Base-by-base conservation (phyloP, 176 grass and related monocot species). In the Cenchrus americanus region DNA sequence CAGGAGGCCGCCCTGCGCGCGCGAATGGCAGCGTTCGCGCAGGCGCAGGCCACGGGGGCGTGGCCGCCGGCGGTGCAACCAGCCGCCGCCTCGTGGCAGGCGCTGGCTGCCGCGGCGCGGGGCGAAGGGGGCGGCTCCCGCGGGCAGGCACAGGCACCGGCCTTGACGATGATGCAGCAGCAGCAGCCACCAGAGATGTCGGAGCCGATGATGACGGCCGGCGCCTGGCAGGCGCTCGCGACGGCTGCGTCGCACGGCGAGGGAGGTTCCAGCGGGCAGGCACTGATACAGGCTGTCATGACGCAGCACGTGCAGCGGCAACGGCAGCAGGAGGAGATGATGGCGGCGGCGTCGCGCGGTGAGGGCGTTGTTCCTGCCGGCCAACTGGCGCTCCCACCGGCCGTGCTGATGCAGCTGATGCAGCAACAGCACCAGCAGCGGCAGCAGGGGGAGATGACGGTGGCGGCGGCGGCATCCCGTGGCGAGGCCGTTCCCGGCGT, bases 11-110 rank as follows among this genome's bases (percentile, higher is more conserved):
- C 42, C 4, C 34, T 37, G 14, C 87, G 80, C 24, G 40, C 66
- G 58, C 80, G 81, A 5, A 41, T 67, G 48, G 81, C 74, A 32
- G 80, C 67, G 10, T 14, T 84, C 24, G 81, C 59, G 14, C 86
- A 84, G 24, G 80, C 84, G 3, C 81, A 84, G 86, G 73, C 80
- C 40, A 68, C 67, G 2, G 61, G 14, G 7, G 49, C 49, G 49
- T 79, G 81, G 87, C 75, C 76, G 42, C 19, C 47, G 80, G 59
- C 51, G 34, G 34, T 37, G 47, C 86, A 51, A 72, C 64, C 86
- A 30, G 8, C 43, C 43, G 7, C 86, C 50, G 11, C 58, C 4
- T 21, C 48, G 37, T 58, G 68, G 75, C 81, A 84, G 23, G 67
- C 58, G 48, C 27, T 84, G 6, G 59, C 27, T 0, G 64, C 57